These are phyloP conservation scores for Luvunga scandens DNA, from an alignment of 345 rosid genomes.

Conservation along the genomic window DNA sequence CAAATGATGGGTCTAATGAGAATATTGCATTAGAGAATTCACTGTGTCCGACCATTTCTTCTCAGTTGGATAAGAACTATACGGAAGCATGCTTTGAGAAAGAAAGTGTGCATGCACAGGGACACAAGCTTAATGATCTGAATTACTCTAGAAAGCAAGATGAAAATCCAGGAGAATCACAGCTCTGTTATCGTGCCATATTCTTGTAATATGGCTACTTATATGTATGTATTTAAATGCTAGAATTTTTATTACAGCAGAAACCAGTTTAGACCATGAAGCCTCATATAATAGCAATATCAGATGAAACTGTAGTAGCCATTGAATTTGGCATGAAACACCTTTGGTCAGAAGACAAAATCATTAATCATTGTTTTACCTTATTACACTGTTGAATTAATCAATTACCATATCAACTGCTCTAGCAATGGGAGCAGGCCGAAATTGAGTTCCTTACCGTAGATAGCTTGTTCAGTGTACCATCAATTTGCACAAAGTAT, in stretches of 20 bases:
- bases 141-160: background rate
- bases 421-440: background rate
- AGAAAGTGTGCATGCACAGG: background rate
- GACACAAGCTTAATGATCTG: background rate
- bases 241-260: background rate
- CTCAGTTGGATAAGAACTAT: background rate
- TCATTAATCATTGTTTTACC: no score
- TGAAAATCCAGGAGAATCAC: background rate
- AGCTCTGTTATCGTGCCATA: background rate
- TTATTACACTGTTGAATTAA: background rate
- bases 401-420: background rate
- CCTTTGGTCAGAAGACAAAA: background rate
- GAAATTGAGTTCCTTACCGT: slow-evolving; percentile 49
- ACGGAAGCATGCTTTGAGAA: background rate
- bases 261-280: background rate
- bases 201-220: background rate
- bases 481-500: slow-evolving; percentile 93
- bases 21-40: background rate
- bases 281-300: background rate
- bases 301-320: background rate
- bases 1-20: background rate
- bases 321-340: background rate
- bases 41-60: background rate
- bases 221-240: background rate
- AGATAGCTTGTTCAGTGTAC: slow-evolving; percentile 81